These are phyloP conservation scores for Theileria equi DNA, from an alignment of 169 alveolate genomes.

Conservation along the genomic window DNA sequence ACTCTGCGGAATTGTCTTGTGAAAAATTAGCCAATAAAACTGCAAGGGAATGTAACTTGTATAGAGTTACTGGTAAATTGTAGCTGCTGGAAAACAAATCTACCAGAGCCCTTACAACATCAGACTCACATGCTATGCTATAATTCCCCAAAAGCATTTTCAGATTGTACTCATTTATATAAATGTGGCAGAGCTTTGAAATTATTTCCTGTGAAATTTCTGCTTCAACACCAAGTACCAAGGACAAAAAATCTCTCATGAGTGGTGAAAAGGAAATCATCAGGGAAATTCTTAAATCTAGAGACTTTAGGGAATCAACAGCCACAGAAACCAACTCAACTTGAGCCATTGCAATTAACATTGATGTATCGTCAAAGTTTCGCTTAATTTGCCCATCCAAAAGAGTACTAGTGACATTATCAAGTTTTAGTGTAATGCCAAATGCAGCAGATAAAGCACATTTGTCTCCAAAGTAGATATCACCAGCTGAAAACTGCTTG, in stretches of 20 bases:
- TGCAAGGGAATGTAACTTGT: conserved; percentile 15
- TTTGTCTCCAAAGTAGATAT: conserved; percentile 9
- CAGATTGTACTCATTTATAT: conserved; percentile 49
- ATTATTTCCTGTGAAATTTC: conserved; percentile 30
- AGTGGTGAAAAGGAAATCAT: conserved; percentile 42
- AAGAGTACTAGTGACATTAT: background rate
- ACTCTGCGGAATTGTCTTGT: too few relatives aligned
- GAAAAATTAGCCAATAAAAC: too few relatives aligned
- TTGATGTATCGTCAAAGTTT: conserved; percentile 4
- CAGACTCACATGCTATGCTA: background rate
- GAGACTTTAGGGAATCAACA: conserved; percentile 25
- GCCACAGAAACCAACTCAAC: conserved; percentile 30
- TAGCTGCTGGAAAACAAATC: conserved; percentile 19
- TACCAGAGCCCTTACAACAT: conserved; percentile 7
- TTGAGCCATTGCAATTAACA: conserved; percentile 7
- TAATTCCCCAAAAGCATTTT: conserved; percentile 25
- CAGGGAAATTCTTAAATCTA: conserved; percentile 1
- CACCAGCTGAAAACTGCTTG: conserved; percentile 49
- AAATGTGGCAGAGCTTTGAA: conserved; percentile 17
- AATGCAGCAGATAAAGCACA: conserved; percentile 21
- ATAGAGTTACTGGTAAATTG: conserved; percentile 8
- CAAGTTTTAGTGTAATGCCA: conserved; percentile 16
- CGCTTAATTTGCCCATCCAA: background rate
- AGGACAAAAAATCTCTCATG: conserved; percentile 36
- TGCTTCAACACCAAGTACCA: conserved; percentile 15